A percentile compares a stretch with the other conserved stretches of the same genome.
Conservation (phyloP, 257 asterid genomes). For the Solanum raphanifolium region DNA sequence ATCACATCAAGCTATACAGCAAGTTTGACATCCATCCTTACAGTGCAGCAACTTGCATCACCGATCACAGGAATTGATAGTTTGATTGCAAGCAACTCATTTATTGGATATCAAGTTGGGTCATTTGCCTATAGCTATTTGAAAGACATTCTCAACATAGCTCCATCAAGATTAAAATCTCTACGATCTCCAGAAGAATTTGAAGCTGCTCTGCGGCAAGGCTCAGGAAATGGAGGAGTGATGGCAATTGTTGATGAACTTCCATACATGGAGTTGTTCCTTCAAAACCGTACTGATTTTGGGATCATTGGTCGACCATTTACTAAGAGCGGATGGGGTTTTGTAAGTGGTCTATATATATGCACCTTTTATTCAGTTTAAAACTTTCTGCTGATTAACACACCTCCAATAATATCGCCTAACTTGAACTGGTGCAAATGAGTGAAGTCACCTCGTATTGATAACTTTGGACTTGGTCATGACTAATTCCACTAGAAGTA, state of each 20-base stretch:
- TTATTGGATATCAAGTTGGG: conserved; percentile 42
- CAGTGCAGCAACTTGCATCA: conserved; percentile 41
- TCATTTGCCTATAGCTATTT: conserved; percentile 33
- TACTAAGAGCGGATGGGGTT: conserved; percentile 44
- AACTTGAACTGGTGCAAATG: not conserved
- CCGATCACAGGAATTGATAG: conserved; percentile 44
- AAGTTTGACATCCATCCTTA: conserved; percentile 55
- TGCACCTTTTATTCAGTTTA: not conserved
- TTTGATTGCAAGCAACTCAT: conserved; percentile 20
- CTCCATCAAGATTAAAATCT: conserved; percentile 25
- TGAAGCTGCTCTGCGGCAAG: conserved; percentile 21
- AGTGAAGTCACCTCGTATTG: not conserved
- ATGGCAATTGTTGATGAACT: conserved; percentile 46
- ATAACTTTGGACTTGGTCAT: not conserved
- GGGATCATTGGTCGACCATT: conserved; percentile 32
- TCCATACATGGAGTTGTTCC: conserved; percentile 36
- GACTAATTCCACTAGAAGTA: not conserved
- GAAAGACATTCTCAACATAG: conserved; percentile 22
- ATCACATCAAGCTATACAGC: conserved; percentile 57
- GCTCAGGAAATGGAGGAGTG: conserved; percentile 26
- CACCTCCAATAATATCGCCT: not conserved
- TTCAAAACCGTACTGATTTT: conserved; percentile 19
- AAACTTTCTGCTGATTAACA: not conserved
- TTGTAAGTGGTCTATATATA: conserved; percentile 25
- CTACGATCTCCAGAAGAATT: conserved; percentile 41